Percentiles rank a stretch among this genome's conserved stretches.
Evolutionary conservation across 768 basidiomycete species (phyloP).

Genomic region (Chalciporus pseudorubinellus): DNA sequence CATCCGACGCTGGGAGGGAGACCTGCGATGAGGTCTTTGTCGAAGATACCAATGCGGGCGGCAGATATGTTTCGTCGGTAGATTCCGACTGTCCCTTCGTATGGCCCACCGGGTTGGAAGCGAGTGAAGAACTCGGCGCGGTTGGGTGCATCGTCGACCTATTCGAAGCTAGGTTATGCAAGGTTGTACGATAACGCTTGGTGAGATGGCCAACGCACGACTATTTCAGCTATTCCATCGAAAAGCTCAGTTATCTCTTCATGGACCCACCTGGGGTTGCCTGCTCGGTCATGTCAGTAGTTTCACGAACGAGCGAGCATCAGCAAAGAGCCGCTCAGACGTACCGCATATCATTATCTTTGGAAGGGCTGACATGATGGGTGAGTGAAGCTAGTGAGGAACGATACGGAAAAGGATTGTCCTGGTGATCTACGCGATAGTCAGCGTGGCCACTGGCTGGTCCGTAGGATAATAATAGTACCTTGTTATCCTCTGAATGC

Average conservation of each 20-base stretch:
- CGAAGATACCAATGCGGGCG: constrained; percentile 46
- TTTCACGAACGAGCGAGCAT: not conserved
- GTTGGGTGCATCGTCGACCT: constrained; percentile 41
- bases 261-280: constrained; percentile 72
- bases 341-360: constrained; percentile 33
- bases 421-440: not conserved
- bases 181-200: not conserved
- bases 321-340: not conserved
- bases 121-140: constrained; percentile 46
- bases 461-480: not conserved
- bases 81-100: constrained; percentile 47
- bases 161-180: not conserved
- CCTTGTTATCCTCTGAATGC: no score
- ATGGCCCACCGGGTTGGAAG: constrained; percentile 44
- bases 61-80: constrained; percentile 49
- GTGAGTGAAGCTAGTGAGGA: no score
- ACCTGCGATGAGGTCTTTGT: constrained; percentile 51
- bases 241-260: constrained; percentile 65
- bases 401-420: not conserved
- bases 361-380: constrained; percentile 12
- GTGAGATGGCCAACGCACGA: constrained; percentile 52
- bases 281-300: constrained; percentile 34
- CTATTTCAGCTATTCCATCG: constrained; percentile 64
- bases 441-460: no score
- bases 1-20: constrained; percentile 67